Evolutionary conservation across 148 eudicot genomes (phyloP).

Genomic region (Rhododendron williamsianum): DNA sequence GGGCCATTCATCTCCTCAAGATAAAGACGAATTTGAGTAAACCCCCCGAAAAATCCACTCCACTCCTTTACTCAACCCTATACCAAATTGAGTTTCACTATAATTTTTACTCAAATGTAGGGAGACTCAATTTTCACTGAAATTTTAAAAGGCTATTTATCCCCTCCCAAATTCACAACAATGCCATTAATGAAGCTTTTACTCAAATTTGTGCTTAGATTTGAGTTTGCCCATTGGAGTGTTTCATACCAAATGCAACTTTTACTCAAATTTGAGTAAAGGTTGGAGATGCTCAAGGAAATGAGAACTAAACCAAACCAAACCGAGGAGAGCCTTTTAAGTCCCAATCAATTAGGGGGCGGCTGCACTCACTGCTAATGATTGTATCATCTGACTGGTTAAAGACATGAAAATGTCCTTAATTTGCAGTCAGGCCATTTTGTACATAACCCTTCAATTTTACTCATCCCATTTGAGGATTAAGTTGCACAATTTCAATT

Average conservation of each 20-base stretch:
- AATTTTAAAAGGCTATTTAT: too few species aligned
- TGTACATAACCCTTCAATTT: background rate
- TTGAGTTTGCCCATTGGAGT: background rate
- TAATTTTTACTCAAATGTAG: too few species aligned
- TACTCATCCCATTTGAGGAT: background rate
- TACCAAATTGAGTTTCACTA: too few species aligned
- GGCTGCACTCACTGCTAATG: background rate
- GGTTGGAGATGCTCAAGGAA: background rate
- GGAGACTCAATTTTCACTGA: too few species aligned
- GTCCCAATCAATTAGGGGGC: background rate
- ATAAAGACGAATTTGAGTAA: too few species aligned
- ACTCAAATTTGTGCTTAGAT: too few species aligned
- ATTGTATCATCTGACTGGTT: background rate
- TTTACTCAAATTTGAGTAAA: background rate
- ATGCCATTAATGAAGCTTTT: background rate
- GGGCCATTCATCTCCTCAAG: too few species aligned
- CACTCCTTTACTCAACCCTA: too few species aligned
- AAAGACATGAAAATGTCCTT: background rate
- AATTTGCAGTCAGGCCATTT: background rate
- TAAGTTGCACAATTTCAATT: too few species aligned
- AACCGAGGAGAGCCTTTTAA: background rate
- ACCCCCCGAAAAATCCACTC: too few species aligned
- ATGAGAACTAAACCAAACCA: too few species aligned
- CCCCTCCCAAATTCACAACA: too few species aligned
- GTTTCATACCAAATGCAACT: background rate